These are phyloP conservation scores for Neurospora sp. DNA, from an alignment of 495 filamentous ascomycete genomes.

Conservation along the genomic window DNA sequence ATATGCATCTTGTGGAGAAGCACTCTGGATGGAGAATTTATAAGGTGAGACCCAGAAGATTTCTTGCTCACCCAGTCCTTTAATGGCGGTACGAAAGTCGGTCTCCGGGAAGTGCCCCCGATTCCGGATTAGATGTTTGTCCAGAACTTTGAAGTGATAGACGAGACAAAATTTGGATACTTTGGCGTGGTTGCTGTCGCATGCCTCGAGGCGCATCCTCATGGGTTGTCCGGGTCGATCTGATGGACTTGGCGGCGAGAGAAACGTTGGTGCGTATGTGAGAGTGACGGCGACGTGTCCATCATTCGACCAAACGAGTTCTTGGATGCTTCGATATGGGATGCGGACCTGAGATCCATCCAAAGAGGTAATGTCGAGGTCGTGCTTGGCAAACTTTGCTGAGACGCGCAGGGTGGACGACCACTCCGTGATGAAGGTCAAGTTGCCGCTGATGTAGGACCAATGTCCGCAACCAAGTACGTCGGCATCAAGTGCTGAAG, in stretches of 20 bases:
- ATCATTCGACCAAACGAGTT: slow-evolving; percentile 24
- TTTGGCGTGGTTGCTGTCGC: slow-evolving; percentile 5
- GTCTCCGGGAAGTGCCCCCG: background rate
- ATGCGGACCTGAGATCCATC: slow-evolving; percentile 23
- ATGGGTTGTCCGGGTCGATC: slow-evolving; percentile 14
- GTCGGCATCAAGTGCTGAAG: slow-evolving; percentile 19
- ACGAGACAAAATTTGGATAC: slow-evolving; percentile 9
- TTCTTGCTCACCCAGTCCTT: slow-evolving; percentile 14
- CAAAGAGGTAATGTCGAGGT: slow-evolving; percentile 23
- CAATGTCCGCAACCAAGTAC: slow-evolving; percentile 41
- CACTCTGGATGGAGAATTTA: slow-evolving; percentile 4
- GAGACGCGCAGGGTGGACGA: slow-evolving; percentile 18
- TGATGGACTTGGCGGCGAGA: slow-evolving; percentile 1
- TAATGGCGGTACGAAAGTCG: slow-evolving; percentile 5
- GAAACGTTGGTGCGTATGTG: slow-evolving; percentile 9
- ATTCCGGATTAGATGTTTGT: background rate
- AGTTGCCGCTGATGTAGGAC: slow-evolving; percentile 24
- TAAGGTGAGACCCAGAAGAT: slow-evolving; percentile 15
- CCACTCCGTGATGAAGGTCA: slow-evolving; percentile 39
- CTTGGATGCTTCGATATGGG: slow-evolving; percentile 24
- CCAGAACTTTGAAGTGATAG: slow-evolving; percentile 6
- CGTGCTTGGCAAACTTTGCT: slow-evolving; percentile 34
- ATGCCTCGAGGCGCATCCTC: slow-evolving; percentile 9
- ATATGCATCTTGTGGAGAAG: slow-evolving; percentile 4
- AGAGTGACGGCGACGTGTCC: slow-evolving; percentile 24